A percentile compares a stretch with the other conserved stretches of the same genome.
Conservation (phyloP, 768 basidiomycete species). For the Imleria badia region DNA sequence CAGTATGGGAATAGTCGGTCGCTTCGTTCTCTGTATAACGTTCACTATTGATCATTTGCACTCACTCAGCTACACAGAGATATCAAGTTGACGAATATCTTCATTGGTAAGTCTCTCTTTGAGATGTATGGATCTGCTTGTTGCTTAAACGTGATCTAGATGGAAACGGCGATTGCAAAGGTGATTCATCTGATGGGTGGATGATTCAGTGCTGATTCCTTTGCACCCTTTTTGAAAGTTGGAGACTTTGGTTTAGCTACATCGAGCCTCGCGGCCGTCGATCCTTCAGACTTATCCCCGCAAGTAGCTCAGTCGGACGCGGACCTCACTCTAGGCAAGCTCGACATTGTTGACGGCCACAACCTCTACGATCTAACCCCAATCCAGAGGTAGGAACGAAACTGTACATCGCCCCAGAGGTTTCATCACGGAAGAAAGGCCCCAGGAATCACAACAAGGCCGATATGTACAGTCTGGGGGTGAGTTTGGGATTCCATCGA, state of each 20-base stretch:
- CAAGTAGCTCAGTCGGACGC: slow-evolving; percentile 46
- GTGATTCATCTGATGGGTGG: slow-evolving; percentile 29
- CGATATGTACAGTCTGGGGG: slow-evolving; percentile 93
- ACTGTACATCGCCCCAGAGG: slow-evolving; percentile 92
- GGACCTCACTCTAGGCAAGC: slow-evolving; percentile 74
- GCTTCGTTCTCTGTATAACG: neutral
- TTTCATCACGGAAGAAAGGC: slow-evolving; percentile 58
- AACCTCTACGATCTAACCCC: neutral
- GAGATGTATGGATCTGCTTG: neutral
- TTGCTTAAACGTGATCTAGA: slow-evolving; percentile 42
- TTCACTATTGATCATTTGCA: slow-evolving; percentile 22
- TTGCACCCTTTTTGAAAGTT: slow-evolving; percentile 41
- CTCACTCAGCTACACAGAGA: slow-evolving; percentile 72
- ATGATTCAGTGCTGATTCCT: neutral
- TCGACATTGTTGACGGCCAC: neutral
- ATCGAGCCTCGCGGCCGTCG: slow-evolving; percentile 74
- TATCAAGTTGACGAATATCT: slow-evolving; percentile 92
- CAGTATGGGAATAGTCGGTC: slow-evolving; percentile 74
- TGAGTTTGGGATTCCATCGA: slow-evolving; percentile 37
- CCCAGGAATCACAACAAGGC: slow-evolving; percentile 85
- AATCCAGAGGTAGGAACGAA: slow-evolving; percentile 80
- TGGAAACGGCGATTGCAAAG: slow-evolving; percentile 82
- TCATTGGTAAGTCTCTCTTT: slow-evolving; percentile 65
- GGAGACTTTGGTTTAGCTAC: slow-evolving; percentile 95
- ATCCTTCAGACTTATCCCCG: slow-evolving; percentile 64